phyloP scores from a whole-genome alignment of 306 rosid genomes.

The Pyrus communis region DNA sequence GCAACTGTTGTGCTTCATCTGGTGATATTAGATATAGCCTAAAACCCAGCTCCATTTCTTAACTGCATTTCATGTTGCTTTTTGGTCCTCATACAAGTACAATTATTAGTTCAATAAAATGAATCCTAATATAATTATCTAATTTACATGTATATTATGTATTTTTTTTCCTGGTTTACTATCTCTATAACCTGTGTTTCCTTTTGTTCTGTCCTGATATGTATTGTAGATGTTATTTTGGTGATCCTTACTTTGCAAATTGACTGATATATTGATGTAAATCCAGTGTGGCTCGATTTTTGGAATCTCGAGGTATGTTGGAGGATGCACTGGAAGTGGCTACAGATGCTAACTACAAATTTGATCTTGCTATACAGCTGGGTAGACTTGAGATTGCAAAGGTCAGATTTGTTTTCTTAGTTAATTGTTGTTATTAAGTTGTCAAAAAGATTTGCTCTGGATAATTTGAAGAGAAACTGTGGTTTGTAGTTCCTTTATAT shows the following conservation, averaged over 20 bases:
- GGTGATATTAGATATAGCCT: not conserved
- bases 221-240: not conserved
- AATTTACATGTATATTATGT: not conserved
- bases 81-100: not conserved
- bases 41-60: not conserved
- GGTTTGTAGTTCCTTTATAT: not conserved
- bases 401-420: constrained; percentile 38
- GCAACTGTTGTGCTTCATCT: not conserved
- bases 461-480: not conserved
- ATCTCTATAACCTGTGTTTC: not conserved
- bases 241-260: not conserved
- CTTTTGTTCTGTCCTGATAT: not conserved
- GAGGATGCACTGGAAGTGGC: constrained; percentile 96
- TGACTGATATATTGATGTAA: not conserved
- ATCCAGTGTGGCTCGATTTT: constrained; percentile 85
- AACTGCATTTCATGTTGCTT: not conserved
- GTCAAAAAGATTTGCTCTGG: not conserved
- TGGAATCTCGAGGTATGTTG: constrained; percentile 94
- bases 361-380: constrained; percentile 88
- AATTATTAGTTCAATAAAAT: not conserved
- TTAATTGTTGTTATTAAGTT: not conserved
- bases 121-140: not conserved
- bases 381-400: constrained; percentile 91
- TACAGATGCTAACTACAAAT: constrained; percentile 91
- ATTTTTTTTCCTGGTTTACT: not conserved